Evolutionary conservation across 2,329 filamentous ascomycete genomes (phyloP).

Genomic region (Aspergillus felis): DNA sequence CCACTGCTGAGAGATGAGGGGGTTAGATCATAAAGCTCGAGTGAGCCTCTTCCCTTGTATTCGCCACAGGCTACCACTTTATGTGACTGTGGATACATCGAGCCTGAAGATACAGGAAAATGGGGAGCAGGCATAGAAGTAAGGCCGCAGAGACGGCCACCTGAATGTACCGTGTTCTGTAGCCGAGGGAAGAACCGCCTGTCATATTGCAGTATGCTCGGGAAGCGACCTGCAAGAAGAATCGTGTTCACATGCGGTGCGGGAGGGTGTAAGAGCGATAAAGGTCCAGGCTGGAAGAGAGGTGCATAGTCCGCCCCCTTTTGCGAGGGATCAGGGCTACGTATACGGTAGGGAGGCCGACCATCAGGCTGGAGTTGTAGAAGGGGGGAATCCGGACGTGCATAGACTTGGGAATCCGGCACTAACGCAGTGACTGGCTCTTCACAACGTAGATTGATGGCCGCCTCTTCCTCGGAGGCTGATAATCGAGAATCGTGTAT

Average conservation of each 20-base stretch:
- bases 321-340: slow-evolving; percentile 31
- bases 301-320: slow-evolving; percentile 57
- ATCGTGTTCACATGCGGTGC: slow-evolving; percentile 68
- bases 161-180: slow-evolving; percentile 75
- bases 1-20: slow-evolving; percentile 25
- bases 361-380: slow-evolving; percentile 31
- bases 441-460: slow-evolving; percentile 34
- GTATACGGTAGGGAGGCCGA: slow-evolving; percentile 34
- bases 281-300: slow-evolving; percentile 73
- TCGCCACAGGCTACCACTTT: slow-evolving; percentile 80
- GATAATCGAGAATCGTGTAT: slow-evolving; percentile 68
- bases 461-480: slow-evolving; percentile 30
- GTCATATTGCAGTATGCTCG: slow-evolving; percentile 84
- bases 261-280: slow-evolving; percentile 76
- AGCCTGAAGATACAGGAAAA: slow-evolving; percentile 43
- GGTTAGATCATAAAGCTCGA: slow-evolving; percentile 68
- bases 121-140: slow-evolving; percentile 57
- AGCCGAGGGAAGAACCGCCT: slow-evolving; percentile 78
- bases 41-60: slow-evolving; percentile 84
- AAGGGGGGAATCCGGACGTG: slow-evolving; percentile 29
- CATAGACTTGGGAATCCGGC: slow-evolving; percentile 28
- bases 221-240: slow-evolving; percentile 83
- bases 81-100: slow-evolving; percentile 50
- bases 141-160: slow-evolving; percentile 71
- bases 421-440: slow-evolving; percentile 21